These are phyloP conservation scores for Sporothrix dimorphospora DNA, from an alignment of 2,329 filamentous ascomycete species.

Conservation along the genomic window DNA sequence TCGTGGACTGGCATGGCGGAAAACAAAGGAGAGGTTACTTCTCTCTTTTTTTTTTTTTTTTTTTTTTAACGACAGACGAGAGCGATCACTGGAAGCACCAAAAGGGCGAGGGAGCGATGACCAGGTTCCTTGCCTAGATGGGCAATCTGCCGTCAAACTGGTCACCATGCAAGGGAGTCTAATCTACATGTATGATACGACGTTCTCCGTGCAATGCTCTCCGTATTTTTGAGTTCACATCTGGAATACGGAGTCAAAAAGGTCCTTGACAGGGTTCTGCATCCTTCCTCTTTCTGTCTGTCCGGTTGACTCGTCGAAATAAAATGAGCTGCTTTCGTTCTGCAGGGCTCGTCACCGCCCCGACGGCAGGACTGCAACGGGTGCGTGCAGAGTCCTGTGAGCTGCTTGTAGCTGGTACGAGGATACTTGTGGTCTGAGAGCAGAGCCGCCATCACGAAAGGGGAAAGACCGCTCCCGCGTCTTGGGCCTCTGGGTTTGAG, in stretches of 20 bases:
- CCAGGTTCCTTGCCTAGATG: conserved; percentile 3
- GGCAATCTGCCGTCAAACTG: conserved; percentile 6
- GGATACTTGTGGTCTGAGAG: conserved; percentile 1
- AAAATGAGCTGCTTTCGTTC: conserved; percentile 7
- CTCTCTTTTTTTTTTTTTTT: no score
- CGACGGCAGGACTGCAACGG: neutral
- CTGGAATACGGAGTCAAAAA: neutral
- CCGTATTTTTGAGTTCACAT: neutral
- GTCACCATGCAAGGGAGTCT: neutral
- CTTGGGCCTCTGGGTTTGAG: neutral
- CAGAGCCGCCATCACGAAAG: conserved; percentile 2
- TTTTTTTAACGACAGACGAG: no score
- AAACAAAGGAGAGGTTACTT: no score
- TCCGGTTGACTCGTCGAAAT: neutral
- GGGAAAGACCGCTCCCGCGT: neutral
- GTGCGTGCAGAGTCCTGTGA: neutral
- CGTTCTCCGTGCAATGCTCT: neutral
- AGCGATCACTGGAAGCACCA: no score
- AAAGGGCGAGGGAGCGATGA: neutral
- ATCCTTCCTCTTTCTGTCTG: neutral
- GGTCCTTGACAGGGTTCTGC: conserved; percentile 1
- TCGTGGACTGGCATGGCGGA: neutral
- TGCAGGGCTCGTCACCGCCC: conserved; percentile 14
- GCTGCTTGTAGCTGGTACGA: neutral
- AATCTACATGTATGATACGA: neutral